phyloP scores from a whole-genome alignment of 805 yeast species.

The Ogataea polymorpha region DNA sequence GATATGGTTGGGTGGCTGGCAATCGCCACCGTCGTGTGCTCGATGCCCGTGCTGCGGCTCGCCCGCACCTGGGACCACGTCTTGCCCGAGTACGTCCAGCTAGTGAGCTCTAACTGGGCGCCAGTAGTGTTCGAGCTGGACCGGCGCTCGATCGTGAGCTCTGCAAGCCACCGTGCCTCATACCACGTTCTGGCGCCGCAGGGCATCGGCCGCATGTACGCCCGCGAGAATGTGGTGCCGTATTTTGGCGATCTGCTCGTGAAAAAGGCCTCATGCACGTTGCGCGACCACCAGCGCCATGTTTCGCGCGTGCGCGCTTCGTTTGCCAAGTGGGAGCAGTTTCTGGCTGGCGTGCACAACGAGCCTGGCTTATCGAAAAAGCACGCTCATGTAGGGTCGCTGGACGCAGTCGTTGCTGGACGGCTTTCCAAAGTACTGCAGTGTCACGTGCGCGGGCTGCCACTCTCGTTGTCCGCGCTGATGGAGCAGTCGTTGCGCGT shows the following conservation, averaged over 20 bases:
- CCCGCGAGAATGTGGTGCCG: constrained; percentile 79
- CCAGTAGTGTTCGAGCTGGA: constrained; percentile 89
- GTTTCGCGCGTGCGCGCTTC: constrained; percentile 69
- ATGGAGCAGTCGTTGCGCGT: constrained; percentile 61
- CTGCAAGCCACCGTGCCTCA: constrained; percentile 54
- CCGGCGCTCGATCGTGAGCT: constrained; percentile 61
- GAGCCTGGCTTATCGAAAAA: constrained; percentile 24
- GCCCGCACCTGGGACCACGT: constrained; percentile 73
- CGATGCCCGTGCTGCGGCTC: constrained; percentile 76
- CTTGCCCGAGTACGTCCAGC: constrained; percentile 52
- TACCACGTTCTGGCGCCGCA: constrained; percentile 82
- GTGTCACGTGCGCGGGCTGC: constrained; percentile 37
- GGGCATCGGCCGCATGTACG: constrained; percentile 73
- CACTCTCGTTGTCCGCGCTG: constrained; percentile 48
- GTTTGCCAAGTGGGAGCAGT: constrained; percentile 80
- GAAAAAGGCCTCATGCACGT: constrained; percentile 33
- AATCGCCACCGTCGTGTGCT: constrained; percentile 76
- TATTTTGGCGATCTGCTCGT: constrained; percentile 85
- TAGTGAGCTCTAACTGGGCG: constrained; percentile 81
- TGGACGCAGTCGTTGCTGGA: constrained; percentile 8
- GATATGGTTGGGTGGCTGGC: constrained; percentile 96
- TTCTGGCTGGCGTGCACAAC: constrained; percentile 48
- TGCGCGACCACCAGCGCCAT: constrained; percentile 59
- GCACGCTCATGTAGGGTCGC: constrained; percentile 1
- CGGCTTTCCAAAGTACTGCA: constrained; percentile 40